Conservation (phyloP, 176 grass and related monocot species). For the Saccharum officinarum region DNA sequence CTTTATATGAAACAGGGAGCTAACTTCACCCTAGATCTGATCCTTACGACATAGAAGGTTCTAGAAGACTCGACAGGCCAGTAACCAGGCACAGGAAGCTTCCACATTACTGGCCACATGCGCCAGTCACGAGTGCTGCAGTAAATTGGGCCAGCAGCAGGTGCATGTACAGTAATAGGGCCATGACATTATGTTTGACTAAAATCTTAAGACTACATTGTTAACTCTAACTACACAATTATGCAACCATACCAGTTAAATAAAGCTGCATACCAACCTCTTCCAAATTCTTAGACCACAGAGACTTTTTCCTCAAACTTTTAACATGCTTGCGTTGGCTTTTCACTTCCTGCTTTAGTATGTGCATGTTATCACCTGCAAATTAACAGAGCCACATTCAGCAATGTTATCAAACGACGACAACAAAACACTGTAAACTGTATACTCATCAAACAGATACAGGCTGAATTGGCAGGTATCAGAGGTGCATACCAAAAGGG, state of each 20-base stretch:
- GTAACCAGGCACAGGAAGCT: not conserved
- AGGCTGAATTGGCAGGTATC: not conserved
- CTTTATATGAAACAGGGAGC: not conserved
- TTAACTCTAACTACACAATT: not conserved
- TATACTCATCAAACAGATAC: not conserved
- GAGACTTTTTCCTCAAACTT: slow-evolving; percentile 81
- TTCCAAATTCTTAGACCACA: slow-evolving; percentile 95
- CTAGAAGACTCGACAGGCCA: not conserved
- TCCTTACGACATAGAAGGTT: not conserved
- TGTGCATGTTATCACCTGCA: slow-evolving; percentile 79
- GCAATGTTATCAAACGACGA: slow-evolving; percentile 3
- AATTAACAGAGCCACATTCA: slow-evolving; percentile 29
- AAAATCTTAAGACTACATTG: not conserved
- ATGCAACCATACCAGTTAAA: slow-evolving; percentile 18
- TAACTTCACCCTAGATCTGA: not conserved
- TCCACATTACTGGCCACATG: not conserved
- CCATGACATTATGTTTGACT: not conserved
- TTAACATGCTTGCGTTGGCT: slow-evolving; percentile 84
- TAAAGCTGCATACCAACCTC: slow-evolving; percentile 69
- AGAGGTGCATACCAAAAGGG: not conserved
- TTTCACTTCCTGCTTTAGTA: slow-evolving; percentile 92
- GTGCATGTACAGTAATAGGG: not conserved
- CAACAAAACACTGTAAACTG: slow-evolving; percentile 10
- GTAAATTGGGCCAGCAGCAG: not conserved
- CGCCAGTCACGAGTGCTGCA: not conserved